Evolutionary conservation across 1,284 basidiomycete genomes (phyloP).

Genomic region (Exsudoporus floridanus): DNA sequence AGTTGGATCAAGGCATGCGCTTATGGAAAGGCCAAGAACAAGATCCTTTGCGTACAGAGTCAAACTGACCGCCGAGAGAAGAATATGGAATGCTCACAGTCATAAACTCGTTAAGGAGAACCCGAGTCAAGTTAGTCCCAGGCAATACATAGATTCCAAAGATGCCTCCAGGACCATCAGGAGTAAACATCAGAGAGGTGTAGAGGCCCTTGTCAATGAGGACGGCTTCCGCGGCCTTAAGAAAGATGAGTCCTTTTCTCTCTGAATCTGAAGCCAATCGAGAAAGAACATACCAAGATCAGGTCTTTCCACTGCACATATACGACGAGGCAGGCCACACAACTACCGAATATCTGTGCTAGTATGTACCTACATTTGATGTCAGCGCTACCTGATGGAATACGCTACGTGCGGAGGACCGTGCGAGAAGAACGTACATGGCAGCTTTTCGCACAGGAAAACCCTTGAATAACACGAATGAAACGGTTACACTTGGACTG

Average conservation of each 20-base stretch:
- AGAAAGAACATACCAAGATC: slow-evolving; percentile 38
- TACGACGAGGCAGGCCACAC: slow-evolving; percentile 56
- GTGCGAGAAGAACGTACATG: slow-evolving; percentile 38
- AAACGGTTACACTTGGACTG: slow-evolving; percentile 59
- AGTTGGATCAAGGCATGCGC: slow-evolving; percentile 58
- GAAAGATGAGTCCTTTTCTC: not conserved
- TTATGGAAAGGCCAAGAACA: slow-evolving; percentile 58
- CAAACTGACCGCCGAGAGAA: not conserved
- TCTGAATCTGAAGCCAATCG: not conserved
- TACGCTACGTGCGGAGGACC: not conserved
- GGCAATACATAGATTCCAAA: slow-evolving; percentile 53
- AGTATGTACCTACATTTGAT: slow-evolving; percentile 51
- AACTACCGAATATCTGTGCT: slow-evolving; percentile 62
- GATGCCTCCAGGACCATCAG: slow-evolving; percentile 58
- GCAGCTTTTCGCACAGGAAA: slow-evolving; percentile 56
- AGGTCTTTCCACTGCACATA: slow-evolving; percentile 63
- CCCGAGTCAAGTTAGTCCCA: slow-evolving; percentile 48
- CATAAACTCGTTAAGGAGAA: slow-evolving; percentile 65
- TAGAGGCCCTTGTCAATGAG: slow-evolving; percentile 43
- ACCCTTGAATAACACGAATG: slow-evolving; percentile 50
- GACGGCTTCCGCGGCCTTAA: slow-evolving; percentile 39
- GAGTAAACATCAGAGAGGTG: slow-evolving; percentile 50
- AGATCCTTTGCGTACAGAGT: slow-evolving; percentile 49
- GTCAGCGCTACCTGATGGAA: slow-evolving; percentile 1
- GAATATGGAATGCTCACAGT: slow-evolving; percentile 40